Percentiles rank a stretch among this genome's conserved stretches.
These are phyloP conservation scores for Lichtheimia ramosa DNA, from an alignment of 371 early-diverging fungal genomes.

Conservation along the genomic window DNA sequence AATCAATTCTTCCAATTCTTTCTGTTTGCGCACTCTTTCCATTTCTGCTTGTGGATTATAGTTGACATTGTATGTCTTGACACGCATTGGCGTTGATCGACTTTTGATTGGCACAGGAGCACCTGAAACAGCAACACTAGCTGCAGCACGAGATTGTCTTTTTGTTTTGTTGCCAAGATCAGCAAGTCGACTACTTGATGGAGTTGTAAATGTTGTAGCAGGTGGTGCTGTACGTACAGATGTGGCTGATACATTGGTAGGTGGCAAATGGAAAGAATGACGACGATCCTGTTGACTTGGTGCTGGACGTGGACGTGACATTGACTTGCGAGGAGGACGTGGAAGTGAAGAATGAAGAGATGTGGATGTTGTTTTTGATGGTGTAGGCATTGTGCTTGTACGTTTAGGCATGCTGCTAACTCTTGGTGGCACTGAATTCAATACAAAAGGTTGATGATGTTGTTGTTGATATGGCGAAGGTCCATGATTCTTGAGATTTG, in stretches of 20 bases:
- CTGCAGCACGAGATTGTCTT: slow-evolving; percentile 19
- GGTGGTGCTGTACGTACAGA: slow-evolving; percentile 5
- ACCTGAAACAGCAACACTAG: slow-evolving; percentile 8
- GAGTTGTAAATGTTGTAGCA: background rate
- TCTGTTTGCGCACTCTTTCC: slow-evolving; percentile 32
- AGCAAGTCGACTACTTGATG: background rate
- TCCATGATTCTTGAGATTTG: background rate
- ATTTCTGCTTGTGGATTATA: slow-evolving; percentile 16
- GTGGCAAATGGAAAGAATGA: slow-evolving; percentile 7
- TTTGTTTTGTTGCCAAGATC: background rate
- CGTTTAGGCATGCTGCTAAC: slow-evolving; percentile 13
- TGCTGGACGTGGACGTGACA: background rate
- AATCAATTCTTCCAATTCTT: slow-evolving; percentile 45
- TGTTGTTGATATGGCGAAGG: background rate
- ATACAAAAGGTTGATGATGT: background rate
- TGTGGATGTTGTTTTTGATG: slow-evolving; percentile 3
- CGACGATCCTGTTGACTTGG: slow-evolving; percentile 2
- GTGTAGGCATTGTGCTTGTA: background rate
- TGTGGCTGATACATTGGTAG: slow-evolving; percentile 2
- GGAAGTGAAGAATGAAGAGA: background rate
- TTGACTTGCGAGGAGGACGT: background rate
- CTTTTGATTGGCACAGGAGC: slow-evolving; percentile 4
- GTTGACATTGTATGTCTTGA: slow-evolving; percentile 19
- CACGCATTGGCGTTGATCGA: slow-evolving; percentile 16
- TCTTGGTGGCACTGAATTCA: slow-evolving; percentile 15